A percentile compares a stretch with the other conserved stretches of the same genome.
Conservation (phyloP, 345 rosid species). For the Citrus medica region DNA sequence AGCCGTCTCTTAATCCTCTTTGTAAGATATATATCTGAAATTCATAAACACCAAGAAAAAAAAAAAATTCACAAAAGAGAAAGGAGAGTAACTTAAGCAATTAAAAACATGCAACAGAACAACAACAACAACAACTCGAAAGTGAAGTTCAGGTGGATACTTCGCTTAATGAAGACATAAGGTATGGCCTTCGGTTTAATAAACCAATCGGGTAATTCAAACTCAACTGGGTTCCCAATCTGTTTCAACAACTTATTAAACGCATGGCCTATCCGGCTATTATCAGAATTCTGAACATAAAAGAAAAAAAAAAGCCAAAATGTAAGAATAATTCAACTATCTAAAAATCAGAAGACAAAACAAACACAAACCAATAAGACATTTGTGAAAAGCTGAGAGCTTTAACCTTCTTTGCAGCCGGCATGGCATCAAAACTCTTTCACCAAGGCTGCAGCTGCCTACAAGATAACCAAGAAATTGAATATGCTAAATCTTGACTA, state of each 20-base stretch:
- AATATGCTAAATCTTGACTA: too few relatives aligned
- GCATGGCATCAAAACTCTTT: conserved; percentile 20
- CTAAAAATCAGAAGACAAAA: neutral
- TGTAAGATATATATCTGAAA: conserved; percentile 75
- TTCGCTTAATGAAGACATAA: conserved; percentile 75
- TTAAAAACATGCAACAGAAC: neutral
- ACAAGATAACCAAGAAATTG: neutral
- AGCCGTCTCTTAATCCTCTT: conserved; percentile 70
- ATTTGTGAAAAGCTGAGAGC: neutral
- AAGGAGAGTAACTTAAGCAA: neutral
- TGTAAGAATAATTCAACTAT: neutral
- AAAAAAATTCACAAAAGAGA: neutral
- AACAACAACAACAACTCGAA: conserved; percentile 10
- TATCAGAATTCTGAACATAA: conserved; percentile 43
- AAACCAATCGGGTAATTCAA: conserved; percentile 82
- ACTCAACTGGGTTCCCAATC: conserved; percentile 64
- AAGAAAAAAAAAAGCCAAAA: neutral
- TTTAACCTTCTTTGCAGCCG: conserved; percentile 25
- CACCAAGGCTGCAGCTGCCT: neutral
- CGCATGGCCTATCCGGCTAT: conserved; percentile 39
- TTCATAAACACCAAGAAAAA: conserved; percentile 32
- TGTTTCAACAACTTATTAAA: conserved; percentile 60
- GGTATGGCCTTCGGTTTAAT: conserved; percentile 63
- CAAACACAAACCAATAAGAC: neutral
- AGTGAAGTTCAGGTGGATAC: conserved; percentile 50